Conservation (phyloP, 2,329 filamentous ascomycete species). For the Penicillium sp. region DNA sequence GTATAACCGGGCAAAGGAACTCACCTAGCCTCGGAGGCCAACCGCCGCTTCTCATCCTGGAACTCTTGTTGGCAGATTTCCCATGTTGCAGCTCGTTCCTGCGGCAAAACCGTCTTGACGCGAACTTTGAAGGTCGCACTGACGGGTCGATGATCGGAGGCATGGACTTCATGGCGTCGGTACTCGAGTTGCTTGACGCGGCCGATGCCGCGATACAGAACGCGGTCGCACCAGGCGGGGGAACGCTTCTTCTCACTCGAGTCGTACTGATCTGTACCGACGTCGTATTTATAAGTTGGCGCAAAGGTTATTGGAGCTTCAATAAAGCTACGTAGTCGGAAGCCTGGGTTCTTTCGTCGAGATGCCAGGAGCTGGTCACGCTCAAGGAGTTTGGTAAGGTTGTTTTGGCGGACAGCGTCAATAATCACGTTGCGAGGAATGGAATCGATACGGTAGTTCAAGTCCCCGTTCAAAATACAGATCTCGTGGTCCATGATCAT, state of each 20-base stretch:
- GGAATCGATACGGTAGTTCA: conserved; percentile 98
- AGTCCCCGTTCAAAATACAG: conserved; percentile 92
- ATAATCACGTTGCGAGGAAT: conserved; percentile 95
- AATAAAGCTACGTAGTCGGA: conserved; percentile 85
- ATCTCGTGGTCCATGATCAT: conserved; percentile 98
- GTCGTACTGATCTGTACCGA: conserved; percentile 92
- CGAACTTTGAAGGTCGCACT: conserved; percentile 81
- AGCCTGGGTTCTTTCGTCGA: conserved; percentile 84
- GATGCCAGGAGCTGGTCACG: conserved; percentile 92
- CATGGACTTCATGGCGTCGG: conserved; percentile 81
- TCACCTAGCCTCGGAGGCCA: conserved; percentile 78
- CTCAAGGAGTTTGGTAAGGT: conserved; percentile 84
- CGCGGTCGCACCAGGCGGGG: conserved; percentile 93
- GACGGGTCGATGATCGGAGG: conserved; percentile 92
- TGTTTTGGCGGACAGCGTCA: conserved; percentile 77
- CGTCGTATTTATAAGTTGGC: conserved; percentile 98
- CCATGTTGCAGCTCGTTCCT: conserved; percentile 68
- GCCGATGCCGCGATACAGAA: conserved; percentile 82
- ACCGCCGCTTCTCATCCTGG: conserved; percentile 69
- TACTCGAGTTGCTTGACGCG: conserved; percentile 89
- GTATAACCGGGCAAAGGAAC: conserved; percentile 43
- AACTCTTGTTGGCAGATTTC: conserved; percentile 76
- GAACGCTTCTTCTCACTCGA: conserved; percentile 91
- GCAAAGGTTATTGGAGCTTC: conserved; percentile 89
- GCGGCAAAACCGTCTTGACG: conserved; percentile 77